Evolutionary conservation across 495 filamentous ascomycete genomes (phyloP).

Genomic region (Chaetomium fimeti): DNA sequence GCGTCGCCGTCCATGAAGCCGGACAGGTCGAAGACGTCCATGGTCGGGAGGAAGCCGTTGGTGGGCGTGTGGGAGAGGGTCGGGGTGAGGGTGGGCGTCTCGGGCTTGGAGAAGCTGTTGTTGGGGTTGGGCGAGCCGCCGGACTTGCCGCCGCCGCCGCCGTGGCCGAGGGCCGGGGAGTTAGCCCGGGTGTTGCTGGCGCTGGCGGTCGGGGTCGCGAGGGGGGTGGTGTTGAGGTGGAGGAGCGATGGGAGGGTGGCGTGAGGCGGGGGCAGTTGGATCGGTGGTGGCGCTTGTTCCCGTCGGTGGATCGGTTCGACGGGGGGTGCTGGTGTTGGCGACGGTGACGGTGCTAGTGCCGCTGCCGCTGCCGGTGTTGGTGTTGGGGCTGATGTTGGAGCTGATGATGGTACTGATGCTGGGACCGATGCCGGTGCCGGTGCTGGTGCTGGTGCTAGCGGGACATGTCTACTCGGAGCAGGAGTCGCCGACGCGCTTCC

Average conservation of each 20-base stretch:
- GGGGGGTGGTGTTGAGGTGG: constrained; percentile 14
- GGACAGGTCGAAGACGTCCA: constrained; percentile 18
- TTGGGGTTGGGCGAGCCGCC: too few relatives aligned
- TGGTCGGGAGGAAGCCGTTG: constrained; percentile 9
- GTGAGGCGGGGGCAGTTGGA: neutral
- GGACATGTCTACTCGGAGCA: neutral
- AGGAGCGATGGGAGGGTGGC: neutral
- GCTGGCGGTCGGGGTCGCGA: constrained; percentile 25
- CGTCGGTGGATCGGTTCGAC: neutral
- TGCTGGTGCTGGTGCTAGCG: neutral
- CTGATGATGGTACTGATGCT: neutral
- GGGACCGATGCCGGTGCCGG: neutral
- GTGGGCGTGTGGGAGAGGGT: neutral
- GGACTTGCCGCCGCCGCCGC: neutral
- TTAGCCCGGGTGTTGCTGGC: constrained; percentile 17
- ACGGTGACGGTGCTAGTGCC: neutral
- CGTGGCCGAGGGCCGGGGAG: constrained; percentile 14
- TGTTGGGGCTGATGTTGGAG: too few relatives aligned
- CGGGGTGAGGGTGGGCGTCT: constrained; percentile 8
- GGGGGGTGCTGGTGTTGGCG: neutral
- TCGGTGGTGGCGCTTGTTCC: neutral
- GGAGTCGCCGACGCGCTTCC: neutral
- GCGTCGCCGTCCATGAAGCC: constrained; percentile 10
- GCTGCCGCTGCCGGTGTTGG: neutral
- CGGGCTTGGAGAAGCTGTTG: neutral